Evolutionary conservation across 257 asterid species (phyloP).

Genomic region (Salvia miltiorrhiza): DNA sequence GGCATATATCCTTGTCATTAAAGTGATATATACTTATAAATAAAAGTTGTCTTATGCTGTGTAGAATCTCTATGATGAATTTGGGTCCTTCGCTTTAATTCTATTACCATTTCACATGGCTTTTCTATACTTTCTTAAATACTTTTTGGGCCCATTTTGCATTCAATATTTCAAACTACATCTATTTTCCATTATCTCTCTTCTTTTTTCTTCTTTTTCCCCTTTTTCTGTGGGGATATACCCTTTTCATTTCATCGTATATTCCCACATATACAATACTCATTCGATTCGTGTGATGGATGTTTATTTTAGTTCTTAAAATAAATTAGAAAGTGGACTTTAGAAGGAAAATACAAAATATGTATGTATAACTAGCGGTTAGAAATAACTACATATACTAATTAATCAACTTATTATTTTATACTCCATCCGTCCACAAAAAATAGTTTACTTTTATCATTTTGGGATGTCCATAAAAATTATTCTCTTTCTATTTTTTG

Average conservation of each 20-base stretch:
- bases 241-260: background rate
- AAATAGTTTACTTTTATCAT: no score
- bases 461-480: no score
- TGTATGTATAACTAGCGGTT: no score
- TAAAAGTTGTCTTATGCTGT: constrained; percentile 26
- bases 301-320: no score
- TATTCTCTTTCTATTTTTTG: no score
- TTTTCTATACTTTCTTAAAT: constrained; percentile 17
- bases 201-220: background rate
- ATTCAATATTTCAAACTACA: background rate
- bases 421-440: no score
- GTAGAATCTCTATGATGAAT: constrained; percentile 28
- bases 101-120: constrained; percentile 27
- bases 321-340: no score
- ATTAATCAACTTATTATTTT: no score
- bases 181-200: background rate
- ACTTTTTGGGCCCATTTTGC: constrained; percentile 18
- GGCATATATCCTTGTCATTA: constrained; percentile 1
- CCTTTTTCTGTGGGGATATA: background rate
- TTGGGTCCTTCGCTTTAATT: constrained; percentile 21
- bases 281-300: no score
- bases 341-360: no score
- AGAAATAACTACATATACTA: no score
- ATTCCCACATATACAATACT: background rate
- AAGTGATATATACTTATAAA: constrained; percentile 14